Base-by-base conservation (phyloP, 768 basidiomycete species). In the Sutorius australiensis region DNA sequence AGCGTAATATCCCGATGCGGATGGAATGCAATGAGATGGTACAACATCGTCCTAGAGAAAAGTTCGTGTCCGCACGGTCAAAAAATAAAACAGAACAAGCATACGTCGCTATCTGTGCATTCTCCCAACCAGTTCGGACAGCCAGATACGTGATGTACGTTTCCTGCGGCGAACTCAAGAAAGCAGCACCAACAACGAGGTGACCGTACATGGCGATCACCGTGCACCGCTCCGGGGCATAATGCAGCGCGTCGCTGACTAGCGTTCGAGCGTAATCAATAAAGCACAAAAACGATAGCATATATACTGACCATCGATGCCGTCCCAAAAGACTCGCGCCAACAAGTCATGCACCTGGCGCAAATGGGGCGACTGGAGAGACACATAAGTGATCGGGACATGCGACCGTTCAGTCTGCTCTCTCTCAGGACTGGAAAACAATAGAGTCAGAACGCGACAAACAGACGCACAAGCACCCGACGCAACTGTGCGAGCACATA, bases 141-240 rank as follows among this genome's bases (percentile, higher is more conserved):
- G 78, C 85, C 14, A 92, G 75, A 57, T 90, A 92, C 17, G 88
- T 90, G 48, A 92, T 89, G 61, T 92, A 92, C 3, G 87, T 84
- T 65, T 90, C 87, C 45, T 79, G 79, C 0, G 90, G 90, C 21
- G 87, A 89, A 66, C 84, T 89, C 53, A 91, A 70, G 54, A 92
- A 80, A 12, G 86, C 87, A 16, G 81, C 79, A 14, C 90, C 90
- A 8, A 92, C 77, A 6, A 92, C 87, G 11, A 90, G 73, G 38
- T 68, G 67, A 53, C 82, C 85, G 69, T 90, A 90, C 53, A 74
- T 76, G 4, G 87, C 89, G 27, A 92, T 73, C n/a, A 92, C 77
- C 0, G 89, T 92, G 41, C 81, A 87, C 33, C 77, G 78, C 59
- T 89, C 87, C 1, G 90, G 87, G 5, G 71, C 75, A 56, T 83